phyloP scores from a whole-genome alignment of 1,139 yeast genomes.

The Saccharomyces hybrid region DNA sequence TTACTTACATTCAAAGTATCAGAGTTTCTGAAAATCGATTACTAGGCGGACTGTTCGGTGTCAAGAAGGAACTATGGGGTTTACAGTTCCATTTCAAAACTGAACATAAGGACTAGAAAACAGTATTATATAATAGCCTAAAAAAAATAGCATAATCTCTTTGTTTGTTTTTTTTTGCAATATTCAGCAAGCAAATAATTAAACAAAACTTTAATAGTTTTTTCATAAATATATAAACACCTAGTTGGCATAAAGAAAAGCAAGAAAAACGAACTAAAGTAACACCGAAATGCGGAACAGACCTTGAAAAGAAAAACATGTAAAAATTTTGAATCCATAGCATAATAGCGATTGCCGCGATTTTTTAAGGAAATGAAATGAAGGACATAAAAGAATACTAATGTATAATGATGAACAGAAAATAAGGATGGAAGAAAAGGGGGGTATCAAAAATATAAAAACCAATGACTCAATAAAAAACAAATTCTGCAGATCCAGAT shows the following conservation, averaged over 20 bases:
- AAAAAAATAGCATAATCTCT: no score
- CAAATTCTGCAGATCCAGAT: no score
- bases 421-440: background rate
- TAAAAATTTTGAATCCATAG: background rate
- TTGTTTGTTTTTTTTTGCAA: no score
- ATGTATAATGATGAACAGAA: background rate
- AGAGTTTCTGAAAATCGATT: constrained; percentile 28
- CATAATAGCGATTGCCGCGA: background rate
- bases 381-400: background rate
- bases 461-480: no score
- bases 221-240: background rate
- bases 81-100: constrained; percentile 32
- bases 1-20: constrained; percentile 28
- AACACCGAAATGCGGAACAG: background rate
- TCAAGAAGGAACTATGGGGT: constrained; percentile 46
- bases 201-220: background rate
- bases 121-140: background rate
- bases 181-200: background rate
- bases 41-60: constrained; percentile 36
- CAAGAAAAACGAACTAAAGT: background rate
- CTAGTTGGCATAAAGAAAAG: background rate
- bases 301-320: background rate
- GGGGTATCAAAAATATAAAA: constrained; percentile 27
- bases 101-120: constrained; percentile 7
- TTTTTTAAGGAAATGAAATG: background rate